Percentiles rank a stretch among this genome's conserved stretches.
Conservation (phyloP, 805 yeast genomes). For the Millerozyma miso region DNA sequence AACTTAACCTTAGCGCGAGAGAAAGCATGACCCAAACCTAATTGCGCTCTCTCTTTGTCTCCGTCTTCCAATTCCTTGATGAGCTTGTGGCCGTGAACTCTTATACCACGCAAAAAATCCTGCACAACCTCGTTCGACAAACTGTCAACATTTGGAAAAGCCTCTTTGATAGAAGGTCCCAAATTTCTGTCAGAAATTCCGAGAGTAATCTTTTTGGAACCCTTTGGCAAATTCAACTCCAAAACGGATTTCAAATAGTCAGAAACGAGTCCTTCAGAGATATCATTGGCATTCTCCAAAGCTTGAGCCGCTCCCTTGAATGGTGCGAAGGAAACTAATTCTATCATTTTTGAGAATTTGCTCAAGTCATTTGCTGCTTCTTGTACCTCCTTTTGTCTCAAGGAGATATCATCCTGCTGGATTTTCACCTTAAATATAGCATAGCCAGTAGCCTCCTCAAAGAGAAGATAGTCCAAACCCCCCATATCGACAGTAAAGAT, state of each 20-base stretch:
- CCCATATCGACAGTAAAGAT: conserved; percentile 42
- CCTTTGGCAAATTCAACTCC: conserved; percentile 87
- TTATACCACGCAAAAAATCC: conserved; percentile 91
- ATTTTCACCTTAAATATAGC: conserved; percentile 91
- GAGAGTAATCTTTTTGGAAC: conserved; percentile 63
- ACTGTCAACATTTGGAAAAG: conserved; percentile 85
- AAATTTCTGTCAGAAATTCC: conserved; percentile 93
- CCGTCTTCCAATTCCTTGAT: conserved; percentile 90
- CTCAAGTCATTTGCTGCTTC: conserved; percentile 81
- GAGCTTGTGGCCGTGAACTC: conserved; percentile 84
- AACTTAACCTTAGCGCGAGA: conserved; percentile 99
- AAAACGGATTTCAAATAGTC: conserved; percentile 86
- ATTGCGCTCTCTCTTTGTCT: conserved; percentile 95
- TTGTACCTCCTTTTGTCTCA: conserved; percentile 91
- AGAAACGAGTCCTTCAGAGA: conserved; percentile 93
- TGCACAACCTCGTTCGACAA: conserved; percentile 88
- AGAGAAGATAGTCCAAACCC: conserved; percentile 83
- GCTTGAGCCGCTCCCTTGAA: conserved; percentile 99
- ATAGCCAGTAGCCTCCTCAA: conserved; percentile 98
- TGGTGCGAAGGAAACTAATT: conserved; percentile 93
- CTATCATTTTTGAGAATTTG: conserved; percentile 86
- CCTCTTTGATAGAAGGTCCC: conserved; percentile 95
- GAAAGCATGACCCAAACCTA: conserved; percentile 98
- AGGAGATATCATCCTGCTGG: conserved; percentile 92
- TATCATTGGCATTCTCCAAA: conserved; percentile 94